These are phyloP conservation scores for Lachnellula willkommii DNA, from an alignment of 2,329 filamentous ascomycete genomes.

Conservation along the genomic window DNA sequence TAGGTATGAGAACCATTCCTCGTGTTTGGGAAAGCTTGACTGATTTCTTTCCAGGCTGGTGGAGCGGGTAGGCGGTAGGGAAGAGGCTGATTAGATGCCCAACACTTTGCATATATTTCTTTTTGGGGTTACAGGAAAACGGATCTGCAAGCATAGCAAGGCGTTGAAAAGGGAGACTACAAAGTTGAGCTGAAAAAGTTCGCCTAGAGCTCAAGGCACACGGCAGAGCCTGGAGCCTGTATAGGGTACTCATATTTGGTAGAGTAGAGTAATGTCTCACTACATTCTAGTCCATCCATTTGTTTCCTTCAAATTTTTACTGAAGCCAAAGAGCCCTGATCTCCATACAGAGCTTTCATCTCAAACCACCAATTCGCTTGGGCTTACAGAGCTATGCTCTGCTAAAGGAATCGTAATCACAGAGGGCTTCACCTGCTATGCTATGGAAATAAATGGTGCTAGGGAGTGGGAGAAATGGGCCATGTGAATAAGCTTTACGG, in stretches of 20 bases:
- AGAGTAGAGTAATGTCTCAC: constrained; percentile 1
- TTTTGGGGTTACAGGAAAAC: not conserved
- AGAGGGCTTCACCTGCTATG: constrained; percentile 62
- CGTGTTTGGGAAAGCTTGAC: not conserved
- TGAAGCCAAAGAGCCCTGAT: constrained; percentile 34
- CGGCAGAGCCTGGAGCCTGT: not conserved
- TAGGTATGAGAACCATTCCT: constrained; percentile 39
- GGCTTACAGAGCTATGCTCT: constrained; percentile 50
- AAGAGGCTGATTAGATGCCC: constrained; percentile 34
- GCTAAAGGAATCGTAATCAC: constrained; percentile 45
- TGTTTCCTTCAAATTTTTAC: not conserved
- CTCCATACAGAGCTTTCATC: constrained; percentile 55
- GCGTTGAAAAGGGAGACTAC: not conserved
- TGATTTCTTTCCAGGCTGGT: constrained; percentile 42
- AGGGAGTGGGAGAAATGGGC: no score
- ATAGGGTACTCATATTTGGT: not conserved
- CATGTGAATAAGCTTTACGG: no score
- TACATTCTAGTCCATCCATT: not conserved
- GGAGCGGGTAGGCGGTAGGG: constrained; percentile 53
- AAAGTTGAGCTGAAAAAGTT: no score
- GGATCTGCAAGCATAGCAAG: not conserved
- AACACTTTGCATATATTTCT: not conserved
- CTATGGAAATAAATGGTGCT: constrained; percentile 60
- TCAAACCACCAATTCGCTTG: constrained; percentile 45
- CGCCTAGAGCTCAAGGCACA: not conserved